These are phyloP conservation scores for Lachancea sp. DNA, from an alignment of 805 yeast species.

Conservation along the genomic window DNA sequence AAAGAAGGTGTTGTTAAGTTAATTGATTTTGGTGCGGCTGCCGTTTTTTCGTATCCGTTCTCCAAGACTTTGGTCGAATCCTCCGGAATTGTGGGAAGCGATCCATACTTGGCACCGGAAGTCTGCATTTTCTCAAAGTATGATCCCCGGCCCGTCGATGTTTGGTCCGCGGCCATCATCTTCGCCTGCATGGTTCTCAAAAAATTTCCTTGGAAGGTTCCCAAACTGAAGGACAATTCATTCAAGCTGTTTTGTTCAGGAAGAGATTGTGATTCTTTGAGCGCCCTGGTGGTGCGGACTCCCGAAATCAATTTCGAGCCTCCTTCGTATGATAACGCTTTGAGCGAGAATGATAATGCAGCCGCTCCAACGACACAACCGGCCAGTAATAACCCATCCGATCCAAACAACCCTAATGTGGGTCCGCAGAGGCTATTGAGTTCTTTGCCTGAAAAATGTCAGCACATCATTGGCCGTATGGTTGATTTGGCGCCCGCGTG, in stretches of 20 bases:
- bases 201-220: constrained; percentile 93
- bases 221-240: constrained; percentile 71
- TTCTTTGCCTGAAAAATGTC: constrained; percentile 65
- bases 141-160: constrained; percentile 89
- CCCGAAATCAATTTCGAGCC: constrained; percentile 50
- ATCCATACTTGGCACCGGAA: constrained; percentile 89
- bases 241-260: constrained; percentile 78
- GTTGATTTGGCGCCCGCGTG: constrained; percentile 83
- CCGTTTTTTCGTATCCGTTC: constrained; percentile 84
- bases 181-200: constrained; percentile 88
- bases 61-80: constrained; percentile 66
- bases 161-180: constrained; percentile 89
- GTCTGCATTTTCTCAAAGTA: constrained; percentile 76
- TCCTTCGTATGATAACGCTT: constrained; percentile 29
- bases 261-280: constrained; percentile 59
- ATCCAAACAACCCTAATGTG: constrained; percentile 55
- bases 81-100: constrained; percentile 81
- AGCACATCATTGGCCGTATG: constrained; percentile 66
- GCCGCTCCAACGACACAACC: constrained; percentile 11
- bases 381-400: constrained; percentile 26
- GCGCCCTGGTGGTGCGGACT: constrained; percentile 49
- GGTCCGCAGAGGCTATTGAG: constrained; percentile 68
- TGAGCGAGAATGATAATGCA: constrained; percentile 6
- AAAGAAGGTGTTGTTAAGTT: constrained; percentile 78
- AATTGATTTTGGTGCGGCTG: constrained; percentile 92